Evolutionary conservation across 179 eudicot species (phyloP).

Genomic region (Beta corolliflora): DNA sequence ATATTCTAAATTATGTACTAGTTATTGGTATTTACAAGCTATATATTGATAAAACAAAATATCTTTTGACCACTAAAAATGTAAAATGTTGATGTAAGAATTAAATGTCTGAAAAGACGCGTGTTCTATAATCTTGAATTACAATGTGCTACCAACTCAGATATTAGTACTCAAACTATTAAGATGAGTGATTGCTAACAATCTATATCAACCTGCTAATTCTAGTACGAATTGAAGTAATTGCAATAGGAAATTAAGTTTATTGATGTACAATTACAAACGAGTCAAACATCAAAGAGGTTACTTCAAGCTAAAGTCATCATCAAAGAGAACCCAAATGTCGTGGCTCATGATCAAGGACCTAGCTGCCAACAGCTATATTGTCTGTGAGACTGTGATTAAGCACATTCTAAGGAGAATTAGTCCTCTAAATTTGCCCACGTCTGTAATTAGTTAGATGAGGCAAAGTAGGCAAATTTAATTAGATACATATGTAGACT

Average conservation of each 20-base stretch:
- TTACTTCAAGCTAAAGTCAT: neutral
- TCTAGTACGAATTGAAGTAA: neutral
- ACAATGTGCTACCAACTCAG: neutral
- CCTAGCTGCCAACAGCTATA: too few relatives aligned
- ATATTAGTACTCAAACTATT: neutral
- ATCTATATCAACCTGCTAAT: neutral
- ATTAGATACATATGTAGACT: neutral
- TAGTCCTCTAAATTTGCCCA: too few relatives aligned
- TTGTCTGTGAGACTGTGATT: too few relatives aligned
- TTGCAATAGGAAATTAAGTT: neutral
- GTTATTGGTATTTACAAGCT: too few relatives aligned
- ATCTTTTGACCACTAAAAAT: too few relatives aligned
- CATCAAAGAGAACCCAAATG: slow-evolving; percentile 10
- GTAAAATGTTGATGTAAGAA: too few relatives aligned
- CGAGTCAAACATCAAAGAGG: neutral
- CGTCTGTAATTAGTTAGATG: neutral
- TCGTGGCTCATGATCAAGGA: too few relatives aligned
- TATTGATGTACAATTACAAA: too few relatives aligned
- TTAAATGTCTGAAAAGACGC: too few relatives aligned
- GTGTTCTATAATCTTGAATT: neutral
- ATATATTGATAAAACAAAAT: too few relatives aligned
- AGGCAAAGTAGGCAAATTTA: neutral
- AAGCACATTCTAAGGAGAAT: too few relatives aligned
- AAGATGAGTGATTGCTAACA: neutral
- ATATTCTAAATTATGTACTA: too few relatives aligned